A percentile compares a stretch with the other conserved stretches of the same genome.
phyloP scores from a whole-genome alignment of 202 grass and related monocot genomes.

The Setaria viridis region DNA sequence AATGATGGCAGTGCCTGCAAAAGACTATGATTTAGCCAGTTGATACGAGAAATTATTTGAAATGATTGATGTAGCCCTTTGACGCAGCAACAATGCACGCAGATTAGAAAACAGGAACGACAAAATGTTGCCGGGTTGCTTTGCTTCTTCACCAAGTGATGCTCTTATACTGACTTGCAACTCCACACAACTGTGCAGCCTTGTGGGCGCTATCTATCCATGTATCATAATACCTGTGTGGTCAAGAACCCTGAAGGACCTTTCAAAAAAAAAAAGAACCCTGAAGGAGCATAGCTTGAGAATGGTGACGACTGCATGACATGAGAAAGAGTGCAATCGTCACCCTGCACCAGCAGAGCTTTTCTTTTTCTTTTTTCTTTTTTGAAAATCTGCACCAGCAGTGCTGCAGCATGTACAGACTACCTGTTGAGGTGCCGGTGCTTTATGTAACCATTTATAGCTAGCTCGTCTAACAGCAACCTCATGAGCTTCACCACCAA shows the following conservation, averaged over 20 bases:
- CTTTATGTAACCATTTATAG: slow-evolving; percentile 14
- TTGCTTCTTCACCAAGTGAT: slow-evolving; percentile 73
- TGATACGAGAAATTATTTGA: slow-evolving; percentile 43
- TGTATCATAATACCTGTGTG: neutral
- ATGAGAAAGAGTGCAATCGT: slow-evolving; percentile 37
- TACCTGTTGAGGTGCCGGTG: neutral
- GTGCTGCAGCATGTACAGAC: neutral
- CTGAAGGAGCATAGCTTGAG: slow-evolving; percentile 35
- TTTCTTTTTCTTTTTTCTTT: no score
- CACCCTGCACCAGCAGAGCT: neutral
- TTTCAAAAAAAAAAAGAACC: neutral
- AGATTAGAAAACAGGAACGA: neutral
- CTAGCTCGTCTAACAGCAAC: neutral
- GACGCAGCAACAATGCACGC: slow-evolving; percentile 17
- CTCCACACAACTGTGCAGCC: slow-evolving; percentile 12
- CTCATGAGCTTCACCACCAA: slow-evolving; percentile 7
- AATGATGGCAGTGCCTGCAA: slow-evolving; percentile 24
- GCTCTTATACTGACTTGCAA: slow-evolving; percentile 50
- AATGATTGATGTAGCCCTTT: slow-evolving; percentile 38
- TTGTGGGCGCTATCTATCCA: neutral
- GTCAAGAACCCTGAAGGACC: slow-evolving; percentile 18
- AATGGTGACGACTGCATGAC: slow-evolving; percentile 67
- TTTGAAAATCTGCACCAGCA: neutral
- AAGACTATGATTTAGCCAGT: slow-evolving; percentile 23
- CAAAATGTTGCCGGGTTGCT: no score